Conservation (phyloP, 495 filamentous ascomycete species). For the Penicillium longicatenatum region DNA sequence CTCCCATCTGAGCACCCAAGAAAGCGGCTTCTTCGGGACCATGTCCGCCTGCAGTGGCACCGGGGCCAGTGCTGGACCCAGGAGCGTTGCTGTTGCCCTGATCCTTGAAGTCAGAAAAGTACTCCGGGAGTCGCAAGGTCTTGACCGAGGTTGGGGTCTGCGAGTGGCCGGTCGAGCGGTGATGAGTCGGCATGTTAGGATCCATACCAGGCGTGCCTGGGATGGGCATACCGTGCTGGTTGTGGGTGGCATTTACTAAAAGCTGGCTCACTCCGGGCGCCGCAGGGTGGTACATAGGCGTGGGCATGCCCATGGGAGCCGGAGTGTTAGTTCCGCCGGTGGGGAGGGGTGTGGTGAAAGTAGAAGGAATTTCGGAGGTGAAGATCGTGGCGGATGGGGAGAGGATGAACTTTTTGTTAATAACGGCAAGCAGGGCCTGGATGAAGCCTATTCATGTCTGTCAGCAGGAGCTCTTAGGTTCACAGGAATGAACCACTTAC, state of each 20-base stretch:
- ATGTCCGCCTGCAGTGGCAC: slow-evolving; percentile 31
- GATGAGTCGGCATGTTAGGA: slow-evolving; percentile 29
- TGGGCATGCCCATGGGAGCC: slow-evolving; percentile 57
- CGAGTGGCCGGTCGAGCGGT: slow-evolving; percentile 74
- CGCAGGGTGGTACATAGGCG: slow-evolving; percentile 44
- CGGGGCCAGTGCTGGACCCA: slow-evolving; percentile 32
- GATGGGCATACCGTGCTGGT: slow-evolving; percentile 51
- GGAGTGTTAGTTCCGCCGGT: slow-evolving; percentile 95
- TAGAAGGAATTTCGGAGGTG: slow-evolving; percentile 90
- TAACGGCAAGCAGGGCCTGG: slow-evolving; percentile 77
- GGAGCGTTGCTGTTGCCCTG: slow-evolving; percentile 53
- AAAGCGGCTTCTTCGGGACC: slow-evolving; percentile 73
- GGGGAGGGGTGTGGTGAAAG: slow-evolving; percentile 83
- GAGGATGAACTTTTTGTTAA: slow-evolving; percentile 81
- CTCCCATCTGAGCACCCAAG: slow-evolving; percentile 77
- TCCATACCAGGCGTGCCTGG: slow-evolving; percentile 44
- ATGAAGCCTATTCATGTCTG: slow-evolving; percentile 61
- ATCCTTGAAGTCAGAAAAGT: slow-evolving; percentile 94
- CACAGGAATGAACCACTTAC: slow-evolving; percentile 37
- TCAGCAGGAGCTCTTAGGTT: slow-evolving; percentile 7
- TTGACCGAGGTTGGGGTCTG: slow-evolving; percentile 91
- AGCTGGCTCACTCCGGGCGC: slow-evolving; percentile 82
- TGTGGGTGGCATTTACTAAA: slow-evolving; percentile 85
- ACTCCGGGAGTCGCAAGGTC: slow-evolving; percentile 74
- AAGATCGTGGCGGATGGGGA: slow-evolving; percentile 95